Evolutionary conservation across 345 rosid genomes (phyloP).

Genomic region (Rhodamnia rubescens): DNA sequence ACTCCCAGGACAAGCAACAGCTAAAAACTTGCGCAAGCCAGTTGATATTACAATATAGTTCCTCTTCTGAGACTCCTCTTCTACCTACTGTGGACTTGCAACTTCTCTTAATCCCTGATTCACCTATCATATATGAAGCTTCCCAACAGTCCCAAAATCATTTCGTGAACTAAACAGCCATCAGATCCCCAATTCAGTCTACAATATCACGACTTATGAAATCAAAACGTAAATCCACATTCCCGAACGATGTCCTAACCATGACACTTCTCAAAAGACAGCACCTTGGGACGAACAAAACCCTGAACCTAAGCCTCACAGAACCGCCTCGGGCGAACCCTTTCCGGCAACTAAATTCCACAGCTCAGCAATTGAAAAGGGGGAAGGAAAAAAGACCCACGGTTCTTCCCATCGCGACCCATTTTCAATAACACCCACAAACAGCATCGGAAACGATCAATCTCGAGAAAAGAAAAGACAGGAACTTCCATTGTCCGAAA

Average conservation of each 20-base stretch:
- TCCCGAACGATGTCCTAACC: not conserved
- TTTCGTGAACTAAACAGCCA: not conserved
- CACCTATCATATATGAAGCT: not conserved
- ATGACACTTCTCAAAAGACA: not conserved
- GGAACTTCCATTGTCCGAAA: not conserved
- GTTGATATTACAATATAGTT: not conserved
- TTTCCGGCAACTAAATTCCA: not conserved
- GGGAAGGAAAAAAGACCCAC: not conserved
- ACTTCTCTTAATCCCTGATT: not conserved
- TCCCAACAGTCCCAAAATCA: not conserved
- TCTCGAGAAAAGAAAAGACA: not conserved
- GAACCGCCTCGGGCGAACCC: not conserved
- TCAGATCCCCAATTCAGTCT: not conserved
- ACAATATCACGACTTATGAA: not conserved
- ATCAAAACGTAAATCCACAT: not conserved
- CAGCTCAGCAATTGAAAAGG: not conserved
- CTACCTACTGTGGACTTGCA: not conserved
- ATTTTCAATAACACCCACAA: not conserved
- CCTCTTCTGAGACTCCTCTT: not conserved
- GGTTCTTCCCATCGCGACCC: not conserved
- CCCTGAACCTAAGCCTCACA: conserved; percentile 11
- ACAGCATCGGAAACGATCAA: not conserved
- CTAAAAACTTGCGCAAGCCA: not conserved
- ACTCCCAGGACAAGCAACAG: not conserved
- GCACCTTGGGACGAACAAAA: not conserved